Evolutionary conservation across 352 stramenopile genomes (phyloP), one percentile per base, ranked within the genome.

Genomic region (Paralagenidium karlingii): DNA sequence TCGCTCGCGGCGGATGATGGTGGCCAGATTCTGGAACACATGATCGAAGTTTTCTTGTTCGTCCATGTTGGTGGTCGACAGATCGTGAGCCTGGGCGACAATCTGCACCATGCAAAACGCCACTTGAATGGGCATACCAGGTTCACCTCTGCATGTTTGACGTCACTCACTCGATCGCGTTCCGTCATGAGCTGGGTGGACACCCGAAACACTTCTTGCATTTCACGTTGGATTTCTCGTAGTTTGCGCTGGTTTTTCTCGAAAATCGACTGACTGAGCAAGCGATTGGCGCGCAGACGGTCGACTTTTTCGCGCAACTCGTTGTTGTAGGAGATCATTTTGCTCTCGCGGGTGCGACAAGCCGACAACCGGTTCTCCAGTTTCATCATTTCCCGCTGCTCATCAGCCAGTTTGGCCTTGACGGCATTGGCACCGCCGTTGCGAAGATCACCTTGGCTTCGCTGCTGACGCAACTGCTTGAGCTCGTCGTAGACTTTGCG

Each of bases 221-320:
- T 85, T 50, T 81, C 66, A 18, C 57, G 61, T 40, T 88, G 70
- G 31, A 88, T 68, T 20, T 88, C 74, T 3, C 64, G 63, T 5
- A 88, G 63, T 28, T 66, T 64, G 16, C 63, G 66, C 47, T 88
- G 74, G 40, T 85, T 76, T 64, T 88, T 88, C 30, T 84, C 70
- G 24, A 85, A 88, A 24, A 82, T 68, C 24, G 46, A 73, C 44
- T 85, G 74, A 25, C 66, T 88, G 26, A 82, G 43, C 3, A 81
- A 57, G 13, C 74, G 65, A 24, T 50, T 68, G 18, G 70, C 74
- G 13, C 74, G 74, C 30, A 88, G 47, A 16, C 68, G 67, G 38
- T 84, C 74, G 6, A 84, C 69, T 16, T 57, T 61, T 21, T 56
- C 27, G 4, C 56, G 55, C 29, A 88, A 49, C 25, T 83, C 61